Evolutionary conservation across 176 grass and related monocot species (phyloP).

Genomic region (Carex parvula): DNA sequence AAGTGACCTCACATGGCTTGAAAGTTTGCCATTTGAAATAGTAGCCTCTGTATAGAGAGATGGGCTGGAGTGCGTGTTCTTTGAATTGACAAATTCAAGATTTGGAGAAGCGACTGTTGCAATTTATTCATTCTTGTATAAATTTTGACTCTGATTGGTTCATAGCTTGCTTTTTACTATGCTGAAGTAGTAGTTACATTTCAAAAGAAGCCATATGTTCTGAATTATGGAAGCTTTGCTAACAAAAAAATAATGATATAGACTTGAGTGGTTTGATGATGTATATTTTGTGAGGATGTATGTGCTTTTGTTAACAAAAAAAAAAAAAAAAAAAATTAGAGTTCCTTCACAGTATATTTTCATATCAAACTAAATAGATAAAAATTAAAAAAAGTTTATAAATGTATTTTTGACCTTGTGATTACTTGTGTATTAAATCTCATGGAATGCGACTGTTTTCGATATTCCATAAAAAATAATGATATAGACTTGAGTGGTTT

Average conservation of each 20-base stretch:
- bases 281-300: no score
- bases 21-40: constrained; percentile 19
- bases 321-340: background rate
- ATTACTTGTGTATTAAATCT: background rate
- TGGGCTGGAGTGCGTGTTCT: constrained; percentile 14
- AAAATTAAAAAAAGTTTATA: background rate
- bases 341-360: background rate
- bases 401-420: background rate
- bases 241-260: no score
- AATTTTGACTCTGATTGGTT: constrained; percentile 19
- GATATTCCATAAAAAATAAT: background rate
- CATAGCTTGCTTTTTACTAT: constrained; percentile 9
- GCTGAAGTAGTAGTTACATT: background rate
- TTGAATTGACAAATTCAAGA: constrained; percentile 18
- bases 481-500: background rate
- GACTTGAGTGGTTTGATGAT: no score
- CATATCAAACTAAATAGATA: background rate
- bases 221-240: background rate
- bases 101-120: background rate
- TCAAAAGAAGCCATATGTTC: background rate
- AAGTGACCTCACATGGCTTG: background rate
- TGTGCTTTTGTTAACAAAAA: background rate
- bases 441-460: background rate
- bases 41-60: constrained; percentile 12
- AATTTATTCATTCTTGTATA: constrained; percentile 18